phyloP scores from a whole-genome alignment of 1,284 basidiomycete species.

The Cryptococcus hybrid region DNA sequence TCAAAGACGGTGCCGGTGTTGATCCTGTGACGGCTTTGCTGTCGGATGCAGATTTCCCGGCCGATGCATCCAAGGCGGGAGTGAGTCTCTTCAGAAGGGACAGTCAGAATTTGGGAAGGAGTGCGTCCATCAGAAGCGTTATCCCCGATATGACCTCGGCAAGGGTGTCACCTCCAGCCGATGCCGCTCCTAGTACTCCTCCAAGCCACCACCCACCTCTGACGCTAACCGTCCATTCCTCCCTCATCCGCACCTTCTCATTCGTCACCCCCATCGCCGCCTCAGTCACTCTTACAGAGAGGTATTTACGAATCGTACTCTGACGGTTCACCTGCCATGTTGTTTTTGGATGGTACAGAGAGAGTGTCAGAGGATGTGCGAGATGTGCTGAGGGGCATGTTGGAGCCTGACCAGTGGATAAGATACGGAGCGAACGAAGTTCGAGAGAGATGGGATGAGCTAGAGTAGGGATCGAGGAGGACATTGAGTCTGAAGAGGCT shows the following conservation, averaged over 20 bases:
- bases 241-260: background rate
- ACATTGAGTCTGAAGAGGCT: background rate
- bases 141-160: too few relatives aligned
- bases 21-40: constrained; percentile 16
- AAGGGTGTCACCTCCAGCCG: background rate
- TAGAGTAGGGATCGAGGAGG: constrained; percentile 18
- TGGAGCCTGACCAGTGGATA: constrained; percentile 24
- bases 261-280: background rate
- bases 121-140: background rate
- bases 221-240: background rate
- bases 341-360: constrained; percentile 28
- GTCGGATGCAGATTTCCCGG: constrained; percentile 13
- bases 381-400: constrained; percentile 35
- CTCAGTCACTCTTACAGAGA: background rate
- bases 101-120: background rate
- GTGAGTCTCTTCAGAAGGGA: too few relatives aligned
- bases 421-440: constrained; percentile 37
- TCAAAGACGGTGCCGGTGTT: constrained; percentile 12
- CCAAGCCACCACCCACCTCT: background rate
- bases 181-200: background rate
- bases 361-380: constrained; percentile 27
- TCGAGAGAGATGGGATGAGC: constrained; percentile 28
- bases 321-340: constrained; percentile 37
- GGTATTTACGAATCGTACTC: constrained; percentile 20
- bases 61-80: background rate